Evolutionary conservation across 148 eudicot genomes (phyloP).

Genomic region (Vaccinium macrocarpon): DNA sequence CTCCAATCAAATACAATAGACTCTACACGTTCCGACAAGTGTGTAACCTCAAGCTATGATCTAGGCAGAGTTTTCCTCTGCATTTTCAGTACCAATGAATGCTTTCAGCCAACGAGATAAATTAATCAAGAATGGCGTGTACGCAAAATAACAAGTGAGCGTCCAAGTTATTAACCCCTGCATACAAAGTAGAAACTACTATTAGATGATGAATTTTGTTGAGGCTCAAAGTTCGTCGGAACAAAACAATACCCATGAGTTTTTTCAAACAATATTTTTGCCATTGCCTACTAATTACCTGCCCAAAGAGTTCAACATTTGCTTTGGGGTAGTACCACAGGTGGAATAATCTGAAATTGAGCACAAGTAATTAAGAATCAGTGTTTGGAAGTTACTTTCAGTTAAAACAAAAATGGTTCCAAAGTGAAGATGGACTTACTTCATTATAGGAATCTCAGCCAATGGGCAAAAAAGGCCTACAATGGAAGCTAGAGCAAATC

Average conservation of each 20-base stretch:
- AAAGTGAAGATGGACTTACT: slow-evolving; percentile 34
- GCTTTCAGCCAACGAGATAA: slow-evolving; percentile 63
- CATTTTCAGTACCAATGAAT: slow-evolving; percentile 15
- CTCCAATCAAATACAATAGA: background rate
- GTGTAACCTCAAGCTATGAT: background rate
- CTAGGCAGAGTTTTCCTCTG: slow-evolving; percentile 18
- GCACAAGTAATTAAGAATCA: background rate
- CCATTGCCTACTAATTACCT: slow-evolving; percentile 35
- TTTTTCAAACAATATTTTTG: background rate
- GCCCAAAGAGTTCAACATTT: slow-evolving; percentile 60
- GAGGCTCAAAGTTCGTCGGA: background rate
- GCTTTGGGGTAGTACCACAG: slow-evolving; percentile 91
- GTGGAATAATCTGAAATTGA: slow-evolving; percentile 44
- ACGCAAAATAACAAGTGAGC: slow-evolving; percentile 72
- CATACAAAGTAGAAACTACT: slow-evolving; percentile 15
- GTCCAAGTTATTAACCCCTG: slow-evolving; percentile 89
- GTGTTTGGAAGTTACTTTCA: background rate
- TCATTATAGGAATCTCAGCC: slow-evolving; percentile 76
- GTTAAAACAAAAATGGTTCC: background rate
- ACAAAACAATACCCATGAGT: background rate
- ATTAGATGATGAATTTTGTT: background rate
- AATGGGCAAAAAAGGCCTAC: slow-evolving; percentile 75
- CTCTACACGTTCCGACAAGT: background rate
- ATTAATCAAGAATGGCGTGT: slow-evolving; percentile 68
- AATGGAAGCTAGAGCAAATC: slow-evolving; percentile 68